Evolutionary conservation across 2,329 filamentous ascomycete genomes (phyloP), one percentile per base, ranked within the genome.

Genomic region (Trichoderma atrobrunneum): DNA sequence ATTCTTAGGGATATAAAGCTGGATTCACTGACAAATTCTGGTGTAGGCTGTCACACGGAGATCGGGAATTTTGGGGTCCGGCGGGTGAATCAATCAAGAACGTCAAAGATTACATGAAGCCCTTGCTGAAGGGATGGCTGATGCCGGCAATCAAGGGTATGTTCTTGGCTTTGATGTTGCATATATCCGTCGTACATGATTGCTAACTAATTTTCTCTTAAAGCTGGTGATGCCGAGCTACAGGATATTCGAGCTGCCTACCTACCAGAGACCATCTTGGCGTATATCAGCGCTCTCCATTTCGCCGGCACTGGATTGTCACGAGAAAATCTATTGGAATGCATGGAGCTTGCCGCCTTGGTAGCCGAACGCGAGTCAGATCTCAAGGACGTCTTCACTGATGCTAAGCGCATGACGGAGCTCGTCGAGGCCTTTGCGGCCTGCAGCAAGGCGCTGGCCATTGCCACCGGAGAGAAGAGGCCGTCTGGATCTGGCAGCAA

Each of bases 231-330:
- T 72, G 79, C 84, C 18, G 89, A 93, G 70, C 87, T 94, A 62
- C 82, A 82, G 62, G 82, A 86, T 28, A 88, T 98, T 66, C 90
- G 94, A 75, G 87, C 90, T 70, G 88, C 89, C 0, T 98, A 97
- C 81, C 86, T 99, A 3, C 95, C 96, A 2, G 94, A 98, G 79
- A 88, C 93, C 21, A 85, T 97, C 56, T 87, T 99, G 64, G 93
- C 92, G 3, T 98, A 96, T 80, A 89, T 96, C 78, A 91, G 89
- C 77, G 91, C 92, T 1, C 84, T 98, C 64, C 92, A 97, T 79
- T 92, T 92, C 78, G 92, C 92, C 0, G 94, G 93, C 4, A 90
- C 90, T 61, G 87, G 89, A 63, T 84, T 97, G 57, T 91, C 90
- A 60, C 90, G 94, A 57, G 93, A 95, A 72, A 88, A 92, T 75